Base-by-base conservation (phyloP, 495 filamentous ascomycete genomes). In the Oidiodendron maius region DNA sequence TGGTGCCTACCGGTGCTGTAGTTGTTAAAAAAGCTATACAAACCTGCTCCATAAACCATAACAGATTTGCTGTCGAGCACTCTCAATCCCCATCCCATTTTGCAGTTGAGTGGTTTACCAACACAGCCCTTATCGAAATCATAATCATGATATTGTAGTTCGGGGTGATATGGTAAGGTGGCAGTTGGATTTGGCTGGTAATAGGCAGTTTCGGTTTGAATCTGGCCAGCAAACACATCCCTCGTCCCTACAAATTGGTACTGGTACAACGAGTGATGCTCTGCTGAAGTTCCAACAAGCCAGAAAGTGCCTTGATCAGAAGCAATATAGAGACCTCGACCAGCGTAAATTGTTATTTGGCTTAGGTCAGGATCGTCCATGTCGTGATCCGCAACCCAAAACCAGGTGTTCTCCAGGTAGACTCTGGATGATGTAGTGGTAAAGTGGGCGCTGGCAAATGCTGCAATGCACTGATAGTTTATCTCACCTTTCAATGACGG, bases 201-300 rank as follows among this genome's bases (percentile, higher is more conserved):
- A 53, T 80, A 40, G 28, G 84, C 84, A 1, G 89, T 89, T 64
- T 95, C 89, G 10, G 89, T 89, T 57, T 95, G 89, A 54, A 93
- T 82, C 61, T 83, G 78, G 15, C 84, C 83, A 57, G 78, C 79
- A 60, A 83, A 84, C 44, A 91, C 70, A 54, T 86, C 81, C 56
- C 76, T 70, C 2, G 87, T 85, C 40, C 74, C 76, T 26, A 69
- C 64, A 53, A 93, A 71, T 49, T 93, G 84, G 72, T 91, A 94
- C 60, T 95, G 86, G 60, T 90, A 90, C 0, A 94, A 71, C 3
- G 76, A 68, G 60, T 83, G 78, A 66, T 95, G 89, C 65, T 95
- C 89, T 3, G 80, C 80, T 0, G 75, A 76, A 2, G 85, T 91
- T 26, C 83, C 89, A 4, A 18, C 44, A 67, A 72, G 13, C 81